Base-by-base conservation (phyloP, 495 filamentous ascomycete genomes). In the Hypoxylon intermedium region DNA sequence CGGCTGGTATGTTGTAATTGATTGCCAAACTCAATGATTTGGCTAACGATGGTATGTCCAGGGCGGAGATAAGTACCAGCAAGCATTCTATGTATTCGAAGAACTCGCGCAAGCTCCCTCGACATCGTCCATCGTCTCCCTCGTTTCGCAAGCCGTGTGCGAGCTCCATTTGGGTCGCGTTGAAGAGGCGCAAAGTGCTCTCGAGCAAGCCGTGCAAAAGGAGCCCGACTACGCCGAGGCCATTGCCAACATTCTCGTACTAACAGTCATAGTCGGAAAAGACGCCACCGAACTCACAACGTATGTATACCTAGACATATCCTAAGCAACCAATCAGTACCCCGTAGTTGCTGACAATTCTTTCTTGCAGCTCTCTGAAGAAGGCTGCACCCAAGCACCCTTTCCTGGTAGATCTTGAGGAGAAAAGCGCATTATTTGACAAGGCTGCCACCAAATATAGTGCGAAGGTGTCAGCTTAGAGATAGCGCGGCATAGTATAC, bases 71-170 rank as follows among this genome's bases (percentile, higher is more conserved):
- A 92, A 90, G 74, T 98, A 98, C 79, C 94, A 98, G 73, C 89
- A 91, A 63, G 89, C 93, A 30, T 98, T 94, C 78, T 98, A 98
- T 82, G 93, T 98, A 64, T 98, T 91, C 70, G 93, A 97, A 76
- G 94, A 98, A 74, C 85, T 98, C 33, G 94, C 94, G 16, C 89
- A 95, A 73, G 86, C 89, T 18, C 88, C 91, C 13, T 84, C 88
- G 45, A 85, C 87, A 28, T 83, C 87, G 5, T 85, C 89, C 1
- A 75, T 83, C 44, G 82, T 85, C 31, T 81, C 83, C 20, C 84
- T 96, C 31, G 82, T 96, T 60, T 88, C 88, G 26, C 94, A 98
- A 80, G 93, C 92, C 21, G 87, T 98, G 21, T 87, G 90, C 31
- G 94, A 98, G 72, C 77, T 98, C 19, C 94, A 98, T 67, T 84